Evolutionary conservation across 108 stramenopile genomes (phyloP).

Genomic region (Aurantiochytrium sp.): DNA sequence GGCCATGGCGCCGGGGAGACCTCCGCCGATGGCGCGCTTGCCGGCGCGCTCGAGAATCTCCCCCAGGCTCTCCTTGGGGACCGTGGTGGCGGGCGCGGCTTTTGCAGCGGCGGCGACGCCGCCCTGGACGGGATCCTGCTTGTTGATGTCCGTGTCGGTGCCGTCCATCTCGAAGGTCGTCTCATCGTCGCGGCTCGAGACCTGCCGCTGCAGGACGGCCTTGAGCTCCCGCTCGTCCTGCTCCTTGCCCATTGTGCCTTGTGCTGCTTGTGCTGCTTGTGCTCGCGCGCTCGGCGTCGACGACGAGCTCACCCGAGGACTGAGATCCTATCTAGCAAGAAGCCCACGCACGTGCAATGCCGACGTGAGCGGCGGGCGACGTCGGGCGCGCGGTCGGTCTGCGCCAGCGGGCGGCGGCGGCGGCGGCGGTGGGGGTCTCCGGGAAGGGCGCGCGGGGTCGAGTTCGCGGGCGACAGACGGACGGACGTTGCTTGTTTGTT

Average conservation of each 20-base stretch:
- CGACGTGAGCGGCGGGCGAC: no score
- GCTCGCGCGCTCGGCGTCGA: not conserved
- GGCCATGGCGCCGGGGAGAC: constrained; percentile 80
- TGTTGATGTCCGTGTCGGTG: not conserved
- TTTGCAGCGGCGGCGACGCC: not conserved
- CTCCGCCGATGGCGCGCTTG: constrained; percentile 68
- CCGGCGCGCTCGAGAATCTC: constrained; percentile 6
- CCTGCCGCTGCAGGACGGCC: constrained; percentile 26
- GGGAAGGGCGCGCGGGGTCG: no score
- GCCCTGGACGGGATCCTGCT: not conserved
- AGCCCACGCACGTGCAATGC: no score
- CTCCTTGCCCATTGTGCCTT: not conserved
- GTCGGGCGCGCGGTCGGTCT: no score
- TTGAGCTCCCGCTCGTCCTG: not conserved
- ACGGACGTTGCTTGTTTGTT: no score
- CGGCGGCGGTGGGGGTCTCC: no score
- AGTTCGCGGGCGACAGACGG: no score
- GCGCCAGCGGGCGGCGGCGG: no score
- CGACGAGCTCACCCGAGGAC: not conserved
- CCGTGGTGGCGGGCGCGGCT: not conserved
- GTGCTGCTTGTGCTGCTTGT: not conserved
- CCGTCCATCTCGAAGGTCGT: constrained; percentile 5
- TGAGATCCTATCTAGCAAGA: no score
- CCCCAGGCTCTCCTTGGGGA: not conserved
- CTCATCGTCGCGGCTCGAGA: not conserved